A percentile compares a stretch with the other conserved stretches of the same genome.
Evolutionary conservation across 2,329 filamentous ascomycete species (phyloP).

Genomic region (Apiospora marii): DNA sequence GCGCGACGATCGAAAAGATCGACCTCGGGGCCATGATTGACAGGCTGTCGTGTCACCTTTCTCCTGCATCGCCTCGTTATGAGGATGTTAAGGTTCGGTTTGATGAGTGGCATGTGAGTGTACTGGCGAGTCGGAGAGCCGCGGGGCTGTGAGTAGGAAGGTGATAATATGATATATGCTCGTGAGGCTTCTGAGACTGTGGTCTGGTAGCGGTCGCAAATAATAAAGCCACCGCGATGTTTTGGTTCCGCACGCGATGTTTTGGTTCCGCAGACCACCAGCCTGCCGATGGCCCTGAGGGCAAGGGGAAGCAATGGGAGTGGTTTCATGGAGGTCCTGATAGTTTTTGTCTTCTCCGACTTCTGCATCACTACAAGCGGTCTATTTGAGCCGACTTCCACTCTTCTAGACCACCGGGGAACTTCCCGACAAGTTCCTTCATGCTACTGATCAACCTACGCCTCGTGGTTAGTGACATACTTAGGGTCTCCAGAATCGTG

Average conservation of each 20-base stretch:
- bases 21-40: background rate
- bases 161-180: too few relatives aligned
- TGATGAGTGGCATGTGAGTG: background rate
- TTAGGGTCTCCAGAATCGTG: rapidly evolving
- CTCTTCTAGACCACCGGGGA: background rate
- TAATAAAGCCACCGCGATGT: too few relatives aligned
- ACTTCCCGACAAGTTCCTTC: background rate
- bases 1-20: background rate
- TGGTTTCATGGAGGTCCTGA: too few relatives aligned
- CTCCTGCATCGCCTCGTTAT: background rate
- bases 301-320: too few relatives aligned
- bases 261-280: too few relatives aligned
- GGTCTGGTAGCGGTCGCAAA: too few relatives aligned
- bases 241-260: too few relatives aligned
- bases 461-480: background rate
- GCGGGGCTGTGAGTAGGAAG: background rate
- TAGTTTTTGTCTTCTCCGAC: too few relatives aligned
- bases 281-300: too few relatives aligned
- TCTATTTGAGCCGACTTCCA: too few relatives aligned
- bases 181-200: too few relatives aligned
- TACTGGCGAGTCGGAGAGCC: background rate
- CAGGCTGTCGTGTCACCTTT: background rate
- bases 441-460: background rate
- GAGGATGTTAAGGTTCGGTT: background rate
- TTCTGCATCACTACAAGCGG: too few relatives aligned